phyloP scores from a whole-genome alignment of 768 basidiomycete genomes.

The Krasilnikovozyma curviuscula region DNA sequence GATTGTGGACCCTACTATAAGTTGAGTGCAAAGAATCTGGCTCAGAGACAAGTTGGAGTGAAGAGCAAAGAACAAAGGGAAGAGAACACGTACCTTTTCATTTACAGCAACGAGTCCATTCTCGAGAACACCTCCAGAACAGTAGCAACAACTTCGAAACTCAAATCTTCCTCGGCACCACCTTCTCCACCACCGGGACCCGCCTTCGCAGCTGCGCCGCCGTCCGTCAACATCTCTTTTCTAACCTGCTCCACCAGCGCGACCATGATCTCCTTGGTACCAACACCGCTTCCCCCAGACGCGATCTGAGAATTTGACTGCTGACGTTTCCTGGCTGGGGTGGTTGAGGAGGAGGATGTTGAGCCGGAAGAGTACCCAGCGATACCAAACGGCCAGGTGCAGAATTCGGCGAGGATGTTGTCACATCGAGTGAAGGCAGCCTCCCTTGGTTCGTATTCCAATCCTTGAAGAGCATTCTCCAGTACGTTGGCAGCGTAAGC shows the following conservation, averaged over 20 bases:
- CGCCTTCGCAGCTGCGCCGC: not conserved
- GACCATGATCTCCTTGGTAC: constrained; percentile 26
- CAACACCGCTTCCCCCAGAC: constrained; percentile 16
- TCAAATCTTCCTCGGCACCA: constrained; percentile 39
- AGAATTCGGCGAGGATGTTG: constrained; percentile 81
- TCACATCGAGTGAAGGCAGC: constrained; percentile 82
- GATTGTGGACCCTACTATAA: too few species aligned
- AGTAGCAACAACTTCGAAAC: constrained; percentile 77
- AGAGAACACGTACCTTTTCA: too few species aligned
- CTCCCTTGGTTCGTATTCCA: constrained; percentile 85
- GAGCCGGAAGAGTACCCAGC: constrained; percentile 5
- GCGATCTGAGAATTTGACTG: not conserved
- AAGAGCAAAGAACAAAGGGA: too few species aligned
- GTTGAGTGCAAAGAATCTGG: too few species aligned
- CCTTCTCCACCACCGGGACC: constrained; percentile 19
- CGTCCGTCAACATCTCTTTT: constrained; percentile 22
- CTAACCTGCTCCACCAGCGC: constrained; percentile 29
- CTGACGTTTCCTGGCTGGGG: constrained; percentile 2
- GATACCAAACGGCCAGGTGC: constrained; percentile 63
- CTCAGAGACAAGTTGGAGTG: too few species aligned
- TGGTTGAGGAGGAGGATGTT: not conserved
- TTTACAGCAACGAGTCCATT: constrained; percentile 63
- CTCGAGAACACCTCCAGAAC: constrained; percentile 84
- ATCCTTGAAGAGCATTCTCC: constrained; percentile 74
- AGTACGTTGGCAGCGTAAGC: constrained; percentile 88